Evolutionary conservation across 2,329 filamentous ascomycete species (phyloP).

Genomic region (Ceratocystis papillata): DNA sequence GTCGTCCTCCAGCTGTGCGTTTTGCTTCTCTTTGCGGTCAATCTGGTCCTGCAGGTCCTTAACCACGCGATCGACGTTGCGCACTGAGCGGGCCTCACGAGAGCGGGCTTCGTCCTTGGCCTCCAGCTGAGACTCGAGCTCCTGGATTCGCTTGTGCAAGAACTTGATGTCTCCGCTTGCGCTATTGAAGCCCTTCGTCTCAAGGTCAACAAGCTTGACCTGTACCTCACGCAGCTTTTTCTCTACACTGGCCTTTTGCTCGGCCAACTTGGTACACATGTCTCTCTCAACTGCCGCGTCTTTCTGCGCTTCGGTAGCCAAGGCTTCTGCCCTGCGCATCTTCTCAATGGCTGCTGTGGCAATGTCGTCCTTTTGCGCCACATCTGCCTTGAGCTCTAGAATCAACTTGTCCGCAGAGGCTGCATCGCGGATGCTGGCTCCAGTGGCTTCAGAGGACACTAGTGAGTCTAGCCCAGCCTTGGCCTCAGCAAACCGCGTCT

Average conservation of each 20-base stretch:
- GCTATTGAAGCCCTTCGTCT: conserved; percentile 93
- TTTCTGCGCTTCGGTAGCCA: conserved; percentile 82
- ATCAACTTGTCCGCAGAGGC: conserved; percentile 82
- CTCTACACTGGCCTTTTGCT: conserved; percentile 80
- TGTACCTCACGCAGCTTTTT: conserved; percentile 86
- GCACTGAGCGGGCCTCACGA: conserved; percentile 73
- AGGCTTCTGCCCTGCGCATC: conserved; percentile 85
- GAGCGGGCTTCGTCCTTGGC: conserved; percentile 67
- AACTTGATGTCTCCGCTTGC: conserved; percentile 93
- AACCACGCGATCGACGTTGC: conserved; percentile 86
- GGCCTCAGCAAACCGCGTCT: conserved; percentile 75
- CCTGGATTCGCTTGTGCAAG: conserved; percentile 84
- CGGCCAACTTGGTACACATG: conserved; percentile 66
- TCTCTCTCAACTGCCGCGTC: conserved; percentile 83
- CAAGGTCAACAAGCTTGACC: conserved; percentile 78
- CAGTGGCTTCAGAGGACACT: conserved; percentile 57
- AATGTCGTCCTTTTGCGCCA: conserved; percentile 90
- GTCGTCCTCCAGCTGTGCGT: conserved; percentile 70
- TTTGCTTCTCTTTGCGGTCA: conserved; percentile 84
- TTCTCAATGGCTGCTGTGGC: conserved; percentile 86
- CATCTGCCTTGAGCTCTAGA: conserved; percentile 73
- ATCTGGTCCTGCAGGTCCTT: conserved; percentile 89
- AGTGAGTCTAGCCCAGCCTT: conserved; percentile 82
- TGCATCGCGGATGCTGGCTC: conserved; percentile 77
- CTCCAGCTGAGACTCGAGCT: conserved; percentile 85